Base-by-base conservation (phyloP, 345 rosid genomes). In the Aethionema arabicum region DNA sequence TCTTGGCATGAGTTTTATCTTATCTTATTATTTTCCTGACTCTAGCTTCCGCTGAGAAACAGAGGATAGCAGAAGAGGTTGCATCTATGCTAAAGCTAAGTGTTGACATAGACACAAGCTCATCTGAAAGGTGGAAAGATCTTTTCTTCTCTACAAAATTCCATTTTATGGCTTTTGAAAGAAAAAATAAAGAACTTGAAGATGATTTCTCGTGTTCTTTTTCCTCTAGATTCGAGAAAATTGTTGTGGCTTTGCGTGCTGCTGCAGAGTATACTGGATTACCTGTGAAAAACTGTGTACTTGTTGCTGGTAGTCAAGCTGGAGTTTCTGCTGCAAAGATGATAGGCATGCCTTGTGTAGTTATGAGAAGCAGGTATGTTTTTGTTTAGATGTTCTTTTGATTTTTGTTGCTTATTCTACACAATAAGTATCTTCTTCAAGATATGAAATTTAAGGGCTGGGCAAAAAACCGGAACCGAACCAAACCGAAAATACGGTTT, bases 261-360 rank as follows among this genome's bases (percentile, higher is more conserved):
- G 98, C 89, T 21, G 93, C 98, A 10, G 96, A 92, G 55, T 74
- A 74, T 57, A 77, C 79, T 3, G 93, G 77, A 58, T 66, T 77
- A 8, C 83, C 85, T 29, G 78, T 86, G 41, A 35, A 32, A n/a
- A 75, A 79, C 47, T 92, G 98, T 67, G 69, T 92, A 58, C 96
- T 92, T 61, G 59, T 92, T 63, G 87, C 93, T 11, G 98, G 96
- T 73, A 86, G 90, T 72, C 85, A 85, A 64, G 56, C 87, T 33
- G 96, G 98, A 52, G 88, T 86, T 32, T 70, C 76, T 62, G 95
- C 75, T 66, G 96, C 96, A 59, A 81, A 74, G 75, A 80, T 69
- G 79, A 82, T 89, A 29, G 95, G 89, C 69, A 92, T 92, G 96
- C 82, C 96, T 2, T 85, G 95, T 69, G 78, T 89, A 30, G 89